Conservation (phyloP, 2,329 filamentous ascomycete genomes). For the Zymoseptoria tritici region DNA sequence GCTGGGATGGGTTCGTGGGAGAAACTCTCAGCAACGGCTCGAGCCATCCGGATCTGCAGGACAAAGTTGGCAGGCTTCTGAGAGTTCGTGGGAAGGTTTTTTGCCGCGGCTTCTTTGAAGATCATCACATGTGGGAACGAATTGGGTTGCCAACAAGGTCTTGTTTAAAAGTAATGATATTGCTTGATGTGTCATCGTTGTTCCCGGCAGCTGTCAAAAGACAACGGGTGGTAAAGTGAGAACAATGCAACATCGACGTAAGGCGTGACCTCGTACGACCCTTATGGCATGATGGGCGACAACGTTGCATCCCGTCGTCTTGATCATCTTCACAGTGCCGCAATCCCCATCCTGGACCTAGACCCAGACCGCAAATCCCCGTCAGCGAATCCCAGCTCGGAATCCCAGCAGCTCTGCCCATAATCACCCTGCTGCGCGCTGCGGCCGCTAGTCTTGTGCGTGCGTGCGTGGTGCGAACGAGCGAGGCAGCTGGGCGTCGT, state of each 20-base stretch:
- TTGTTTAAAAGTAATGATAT: no score
- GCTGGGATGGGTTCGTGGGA: slow-evolving; percentile 9
- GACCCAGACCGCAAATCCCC: neutral
- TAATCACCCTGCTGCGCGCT: neutral
- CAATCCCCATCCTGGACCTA: neutral
- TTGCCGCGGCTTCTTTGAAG: neutral
- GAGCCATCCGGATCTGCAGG: slow-evolving; percentile 19
- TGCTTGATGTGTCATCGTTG: no score
- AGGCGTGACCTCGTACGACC: slow-evolving; percentile 13
- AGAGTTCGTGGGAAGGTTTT: neutral
- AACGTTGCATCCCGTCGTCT: neutral
- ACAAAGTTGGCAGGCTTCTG: neutral
- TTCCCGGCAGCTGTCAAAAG: no score
- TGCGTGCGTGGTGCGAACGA: neutral
- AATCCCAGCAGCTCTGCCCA: neutral
- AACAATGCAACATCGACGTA: neutral
- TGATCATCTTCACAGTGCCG: neutral
- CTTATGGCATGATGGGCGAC: neutral
- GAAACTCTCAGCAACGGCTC: slow-evolving; percentile 12
- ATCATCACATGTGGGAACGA: neutral
- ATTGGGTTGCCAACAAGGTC: neutral
- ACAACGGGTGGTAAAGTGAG: no score
- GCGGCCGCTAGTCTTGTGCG: neutral
- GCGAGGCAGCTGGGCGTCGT: neutral
- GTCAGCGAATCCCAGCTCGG: neutral